phyloP scores from a whole-genome alignment of 192 early-diverging fungal genomes.

The Dimargaris verticillata region DNA sequence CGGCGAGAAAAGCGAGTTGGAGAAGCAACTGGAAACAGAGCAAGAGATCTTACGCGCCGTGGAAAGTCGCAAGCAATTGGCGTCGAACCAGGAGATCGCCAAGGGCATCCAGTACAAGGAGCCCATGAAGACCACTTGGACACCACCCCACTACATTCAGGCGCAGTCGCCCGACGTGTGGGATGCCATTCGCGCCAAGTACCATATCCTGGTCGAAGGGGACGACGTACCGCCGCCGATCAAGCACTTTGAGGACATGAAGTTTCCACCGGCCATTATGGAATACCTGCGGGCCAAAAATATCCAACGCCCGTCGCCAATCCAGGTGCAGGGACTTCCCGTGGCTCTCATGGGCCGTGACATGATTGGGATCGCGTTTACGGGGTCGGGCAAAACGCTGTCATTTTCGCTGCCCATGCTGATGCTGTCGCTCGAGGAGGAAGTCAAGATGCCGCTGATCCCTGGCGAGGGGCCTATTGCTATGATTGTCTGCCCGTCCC shows the following conservation, averaged over 20 bases:
- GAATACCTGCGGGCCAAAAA: constrained; percentile 62
- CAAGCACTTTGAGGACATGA: constrained; percentile 70
- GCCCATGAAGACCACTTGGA: constrained; percentile 75
- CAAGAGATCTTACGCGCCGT: constrained; percentile 67
- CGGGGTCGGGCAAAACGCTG: constrained; percentile 93
- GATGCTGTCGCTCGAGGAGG: constrained; percentile 87
- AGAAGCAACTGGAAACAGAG: constrained; percentile 73
- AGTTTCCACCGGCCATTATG: constrained; percentile 61
- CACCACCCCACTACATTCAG: constrained; percentile 54
- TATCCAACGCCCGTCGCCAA: constrained; percentile 83
- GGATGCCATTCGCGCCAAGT: constrained; percentile 53
- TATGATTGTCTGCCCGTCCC: constrained; percentile 86
- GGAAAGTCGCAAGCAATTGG: constrained; percentile 56
- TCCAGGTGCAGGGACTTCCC: constrained; percentile 94
- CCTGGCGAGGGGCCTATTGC: constrained; percentile 85
- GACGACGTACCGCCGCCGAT: constrained; percentile 73
- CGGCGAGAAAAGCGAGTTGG: constrained; percentile 52
- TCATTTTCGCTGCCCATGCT: constrained; percentile 88
- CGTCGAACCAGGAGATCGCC: constrained; percentile 73
- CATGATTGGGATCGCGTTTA: constrained; percentile 97
- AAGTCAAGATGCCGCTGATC: constrained; percentile 59
- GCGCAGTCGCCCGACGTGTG: constrained; percentile 31
- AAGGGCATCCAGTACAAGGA: constrained; percentile 75
- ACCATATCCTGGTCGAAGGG: constrained; percentile 81
- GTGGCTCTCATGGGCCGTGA: constrained; percentile 78